Evolutionary conservation across 2,329 filamentous ascomycete genomes (phyloP), one percentile per base, ranked within the genome.

Genomic region (Fusarium aywerte): DNA sequence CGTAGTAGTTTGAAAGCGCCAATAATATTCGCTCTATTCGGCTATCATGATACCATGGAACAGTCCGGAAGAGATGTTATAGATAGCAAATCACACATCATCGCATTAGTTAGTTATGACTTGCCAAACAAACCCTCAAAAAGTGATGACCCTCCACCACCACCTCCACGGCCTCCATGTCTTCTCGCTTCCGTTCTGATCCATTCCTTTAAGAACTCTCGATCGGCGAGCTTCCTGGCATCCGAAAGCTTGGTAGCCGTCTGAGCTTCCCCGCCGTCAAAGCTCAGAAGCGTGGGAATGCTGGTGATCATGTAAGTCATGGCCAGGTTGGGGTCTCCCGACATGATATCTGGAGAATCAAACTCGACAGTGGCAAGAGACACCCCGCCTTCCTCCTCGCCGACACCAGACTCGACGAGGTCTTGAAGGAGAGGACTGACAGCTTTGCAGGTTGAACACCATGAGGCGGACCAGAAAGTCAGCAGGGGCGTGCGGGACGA

Each of bases 391-490:
- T 87, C 82, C 1, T 76, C 78, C 75, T 87, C 84, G 57, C 86
- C 86, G 4, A 84, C 79, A 48, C 84, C 83, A 4, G 79, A 78
- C 68, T 81, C 79, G 43, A 89, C 74, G 31, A 88, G 79, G 12
- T 80, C 77, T 13, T 73, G 73, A 7, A 89, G 50, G 12, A 87
- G 74, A 5, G 86, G 86, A 6, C 78, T 76, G 23, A 88, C 80
- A 31, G 76, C 74, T 43, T 79, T 80, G 75, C 87, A 89, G 16
- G 85, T 84, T 6, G 81, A 76, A 74, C 87, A 89, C 78, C 82
- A 88, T 9, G 84, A 84, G 1, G 86, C 81, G 0, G 85, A 87
- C 87, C 86, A 89, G 38, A 89, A 77, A 2, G 86, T 88, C 55
- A 89, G 72, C n/a, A 89, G 82, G 4, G 87, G 86, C 4, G 77